Evolutionary conservation across 768 basidiomycete species (phyloP).

Genomic region (Hydnomerulius pinastri): DNA sequence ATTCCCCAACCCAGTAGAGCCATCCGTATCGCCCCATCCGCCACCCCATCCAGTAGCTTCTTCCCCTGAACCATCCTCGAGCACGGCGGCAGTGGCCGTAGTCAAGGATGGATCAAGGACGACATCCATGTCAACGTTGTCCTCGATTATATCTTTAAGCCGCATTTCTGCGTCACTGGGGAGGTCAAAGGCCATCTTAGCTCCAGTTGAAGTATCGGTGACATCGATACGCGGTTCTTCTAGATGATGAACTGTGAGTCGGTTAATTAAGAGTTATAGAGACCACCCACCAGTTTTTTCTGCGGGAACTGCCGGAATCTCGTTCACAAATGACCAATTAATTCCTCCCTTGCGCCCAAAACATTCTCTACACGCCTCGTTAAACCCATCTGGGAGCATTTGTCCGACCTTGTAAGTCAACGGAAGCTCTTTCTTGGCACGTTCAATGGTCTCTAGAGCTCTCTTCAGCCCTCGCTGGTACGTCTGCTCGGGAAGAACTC

Average conservation of each 20-base stretch:
- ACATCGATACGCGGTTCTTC: conserved; percentile 19
- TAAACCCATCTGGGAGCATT: conserved; percentile 47
- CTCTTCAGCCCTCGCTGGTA: conserved; percentile 48
- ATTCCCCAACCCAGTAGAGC: not conserved
- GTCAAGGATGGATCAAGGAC: conserved; percentile 6
- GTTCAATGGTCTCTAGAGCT: conserved; percentile 45
- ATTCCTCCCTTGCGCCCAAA: conserved; percentile 52
- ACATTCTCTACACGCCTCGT: conserved; percentile 45
- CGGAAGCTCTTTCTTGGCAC: conserved; percentile 46
- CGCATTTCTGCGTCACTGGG: conserved; percentile 24
- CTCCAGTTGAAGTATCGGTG: conserved; percentile 16
- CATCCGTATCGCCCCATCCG: conserved; percentile 15
- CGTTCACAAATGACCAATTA: conserved; percentile 29
- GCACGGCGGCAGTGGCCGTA: not conserved
- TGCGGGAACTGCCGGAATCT: conserved; percentile 1
- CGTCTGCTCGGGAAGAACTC: conserved; percentile 49
- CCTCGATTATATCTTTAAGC: conserved; percentile 31
- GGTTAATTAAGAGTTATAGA: not conserved
- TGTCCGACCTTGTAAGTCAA: conserved; percentile 40
- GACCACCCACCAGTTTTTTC: conserved; percentile 11
- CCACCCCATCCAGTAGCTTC: conserved; percentile 4
- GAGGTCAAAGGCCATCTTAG: conserved; percentile 15
- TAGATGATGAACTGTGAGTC: conserved; percentile 4
- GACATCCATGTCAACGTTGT: conserved; percentile 23
- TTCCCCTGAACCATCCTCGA: not conserved